phyloP scores from a whole-genome alignment of 1,139 yeast genomes.

The Meyerozyma smithsonii region DNA sequence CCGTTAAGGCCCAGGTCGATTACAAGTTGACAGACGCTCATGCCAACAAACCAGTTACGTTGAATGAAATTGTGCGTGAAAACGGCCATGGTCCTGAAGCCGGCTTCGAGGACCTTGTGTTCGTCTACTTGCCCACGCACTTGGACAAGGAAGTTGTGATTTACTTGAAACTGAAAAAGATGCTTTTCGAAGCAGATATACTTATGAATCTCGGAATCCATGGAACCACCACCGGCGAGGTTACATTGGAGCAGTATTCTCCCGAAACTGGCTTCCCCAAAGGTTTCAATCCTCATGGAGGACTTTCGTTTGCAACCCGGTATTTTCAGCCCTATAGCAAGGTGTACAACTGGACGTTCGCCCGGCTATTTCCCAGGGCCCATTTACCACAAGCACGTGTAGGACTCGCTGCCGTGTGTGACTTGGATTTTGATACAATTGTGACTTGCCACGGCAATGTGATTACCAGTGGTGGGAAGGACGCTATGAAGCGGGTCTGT shows the following conservation, averaged over 20 bases:
- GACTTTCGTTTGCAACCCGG: slow-evolving; percentile 33
- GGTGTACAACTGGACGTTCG: slow-evolving; percentile 30
- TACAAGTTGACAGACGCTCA: slow-evolving; percentile 7
- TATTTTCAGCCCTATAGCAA: slow-evolving; percentile 34
- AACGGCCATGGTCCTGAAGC: slow-evolving; percentile 25
- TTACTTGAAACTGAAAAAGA: slow-evolving; percentile 41
- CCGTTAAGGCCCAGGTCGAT: slow-evolving; percentile 6
- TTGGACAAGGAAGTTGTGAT: slow-evolving; percentile 52
- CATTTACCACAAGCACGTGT: slow-evolving; percentile 7
- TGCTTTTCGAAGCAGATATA: slow-evolving; percentile 54
- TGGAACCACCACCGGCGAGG: slow-evolving; percentile 12
- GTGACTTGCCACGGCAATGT: slow-evolving; percentile 59
- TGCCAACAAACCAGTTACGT: slow-evolving; percentile 13
- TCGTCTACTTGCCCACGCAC: slow-evolving; percentile 52
- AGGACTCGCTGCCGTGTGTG: slow-evolving; percentile 31
- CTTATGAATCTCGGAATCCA: slow-evolving; percentile 39
- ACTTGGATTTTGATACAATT: slow-evolving; percentile 46
- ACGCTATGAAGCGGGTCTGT: slow-evolving; percentile 16
- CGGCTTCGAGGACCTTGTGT: slow-evolving; percentile 41
- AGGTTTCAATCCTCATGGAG: slow-evolving; percentile 34
- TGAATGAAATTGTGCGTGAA: slow-evolving; percentile 6
- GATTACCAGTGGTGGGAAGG: slow-evolving; percentile 40
- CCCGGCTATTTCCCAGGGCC: slow-evolving; percentile 18
- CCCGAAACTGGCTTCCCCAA: slow-evolving; percentile 41
- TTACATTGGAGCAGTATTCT: slow-evolving; percentile 25